These are phyloP conservation scores for Trichosanthes cucumerina DNA, from an alignment of 306 rosid genomes.

Conservation along the genomic window DNA sequence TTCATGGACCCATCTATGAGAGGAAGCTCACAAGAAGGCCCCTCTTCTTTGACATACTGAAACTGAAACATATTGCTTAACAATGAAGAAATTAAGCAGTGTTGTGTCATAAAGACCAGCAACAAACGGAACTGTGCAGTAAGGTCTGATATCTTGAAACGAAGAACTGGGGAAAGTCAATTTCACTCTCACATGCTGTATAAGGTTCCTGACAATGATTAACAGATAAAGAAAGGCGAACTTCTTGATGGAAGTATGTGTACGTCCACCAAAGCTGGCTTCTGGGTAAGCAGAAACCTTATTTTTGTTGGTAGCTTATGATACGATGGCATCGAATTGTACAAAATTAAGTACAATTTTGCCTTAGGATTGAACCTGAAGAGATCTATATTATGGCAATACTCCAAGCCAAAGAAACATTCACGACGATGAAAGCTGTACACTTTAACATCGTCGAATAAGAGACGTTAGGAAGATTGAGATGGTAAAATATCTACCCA, in stretches of 20 bases:
- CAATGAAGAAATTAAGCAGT: not conserved
- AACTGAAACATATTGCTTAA: constrained; percentile 1
- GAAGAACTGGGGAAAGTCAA: not conserved
- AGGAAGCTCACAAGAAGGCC: constrained; percentile 2
- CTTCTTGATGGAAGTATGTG: not conserved
- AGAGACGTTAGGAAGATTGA: not conserved
- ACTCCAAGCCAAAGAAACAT: not conserved
- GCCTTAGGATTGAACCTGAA: not conserved
- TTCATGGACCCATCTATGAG: constrained; percentile 6
- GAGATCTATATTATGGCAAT: not conserved
- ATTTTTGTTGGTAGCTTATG: not conserved
- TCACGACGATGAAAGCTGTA: not conserved
- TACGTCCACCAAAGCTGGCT: not conserved
- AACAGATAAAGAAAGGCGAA: not conserved
- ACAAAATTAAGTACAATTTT: constrained; percentile 2
- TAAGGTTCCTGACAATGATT: not conserved
- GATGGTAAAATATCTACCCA: constrained; percentile 5
- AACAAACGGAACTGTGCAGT: not conserved
- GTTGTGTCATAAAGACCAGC: not conserved
- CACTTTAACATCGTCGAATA: not conserved
- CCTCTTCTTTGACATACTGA: not conserved
- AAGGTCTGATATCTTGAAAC: not conserved
- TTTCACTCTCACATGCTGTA: not conserved
- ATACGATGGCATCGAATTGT: constrained; percentile 8
- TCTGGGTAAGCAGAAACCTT: constrained; percentile 6